These are phyloP conservation scores for Dryas drummondii DNA, from an alignment of 306 rosid species.

Conservation along the genomic window DNA sequence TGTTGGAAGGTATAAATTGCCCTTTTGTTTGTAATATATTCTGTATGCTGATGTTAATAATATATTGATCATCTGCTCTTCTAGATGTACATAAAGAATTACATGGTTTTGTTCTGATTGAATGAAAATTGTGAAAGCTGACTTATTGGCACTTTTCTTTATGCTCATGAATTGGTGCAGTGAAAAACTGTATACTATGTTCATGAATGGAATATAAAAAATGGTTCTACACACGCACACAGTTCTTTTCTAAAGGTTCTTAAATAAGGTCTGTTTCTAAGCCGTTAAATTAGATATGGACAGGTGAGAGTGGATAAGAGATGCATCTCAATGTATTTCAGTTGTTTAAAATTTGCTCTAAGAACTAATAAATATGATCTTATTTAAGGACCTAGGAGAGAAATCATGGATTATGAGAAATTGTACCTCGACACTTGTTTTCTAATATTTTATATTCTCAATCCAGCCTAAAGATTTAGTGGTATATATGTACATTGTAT, in stretches of 20 bases:
- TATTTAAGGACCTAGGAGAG: background rate
- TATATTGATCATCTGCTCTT: conserved; percentile 14
- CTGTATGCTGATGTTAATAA: background rate
- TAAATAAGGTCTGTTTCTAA: background rate
- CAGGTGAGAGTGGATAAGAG: background rate
- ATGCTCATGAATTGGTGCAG: background rate
- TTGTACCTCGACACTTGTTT: background rate
- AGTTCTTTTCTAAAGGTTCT: background rate
- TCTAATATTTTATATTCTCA: background rate
- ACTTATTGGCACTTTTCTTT: background rate
- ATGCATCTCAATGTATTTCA: background rate
- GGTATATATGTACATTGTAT: too few species aligned
- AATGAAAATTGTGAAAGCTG: background rate
- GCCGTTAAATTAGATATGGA: background rate
- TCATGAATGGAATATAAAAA: background rate
- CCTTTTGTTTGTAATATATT: conserved; percentile 14
- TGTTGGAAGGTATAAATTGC: conserved; percentile 73
- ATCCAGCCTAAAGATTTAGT: background rate
- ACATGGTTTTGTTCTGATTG: background rate
- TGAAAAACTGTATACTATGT: background rate
- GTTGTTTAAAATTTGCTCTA: background rate
- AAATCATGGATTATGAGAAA: background rate
- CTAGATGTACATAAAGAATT: background rate
- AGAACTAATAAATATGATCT: background rate
- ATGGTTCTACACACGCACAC: background rate